These are phyloP conservation scores for Kodamaea neixiangensis DNA, from an alignment of 805 yeast genomes.

Conservation along the genomic window DNA sequence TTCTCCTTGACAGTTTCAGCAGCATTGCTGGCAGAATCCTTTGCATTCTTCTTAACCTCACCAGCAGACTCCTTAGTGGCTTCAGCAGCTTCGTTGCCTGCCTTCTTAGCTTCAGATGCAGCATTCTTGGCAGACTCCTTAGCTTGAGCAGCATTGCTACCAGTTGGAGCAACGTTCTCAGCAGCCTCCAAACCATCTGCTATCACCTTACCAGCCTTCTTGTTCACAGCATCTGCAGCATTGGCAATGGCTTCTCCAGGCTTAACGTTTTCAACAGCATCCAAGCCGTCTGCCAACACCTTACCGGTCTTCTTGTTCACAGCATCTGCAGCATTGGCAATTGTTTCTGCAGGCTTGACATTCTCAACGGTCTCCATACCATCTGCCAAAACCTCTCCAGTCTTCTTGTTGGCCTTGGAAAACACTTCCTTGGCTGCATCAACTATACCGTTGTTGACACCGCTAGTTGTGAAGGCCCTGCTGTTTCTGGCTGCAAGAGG, in stretches of 20 bases:
- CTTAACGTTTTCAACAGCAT: conserved; percentile 32
- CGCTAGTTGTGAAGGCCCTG: conserved; percentile 24
- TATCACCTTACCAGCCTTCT: conserved; percentile 42
- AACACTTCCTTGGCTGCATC: conserved; percentile 40
- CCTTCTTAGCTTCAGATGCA: conserved; percentile 30
- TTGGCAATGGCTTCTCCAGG: conserved; percentile 22
- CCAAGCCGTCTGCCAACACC: conserved; percentile 40
- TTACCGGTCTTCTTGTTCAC: conserved; percentile 41
- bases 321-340: conserved; percentile 24
- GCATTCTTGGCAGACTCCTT: conserved; percentile 27
- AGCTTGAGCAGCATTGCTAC: conserved; percentile 25
- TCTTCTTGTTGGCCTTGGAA: conserved; percentile 33
- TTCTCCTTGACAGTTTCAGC: neutral
- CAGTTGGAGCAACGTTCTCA: conserved; percentile 24
- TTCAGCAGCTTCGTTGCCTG: conserved; percentile 14
- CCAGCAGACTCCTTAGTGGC: conserved; percentile 8
- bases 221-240: conserved; percentile 28
- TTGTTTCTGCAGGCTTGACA: conserved; percentile 20
- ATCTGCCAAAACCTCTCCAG: conserved; percentile 43
- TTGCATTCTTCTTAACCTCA: neutral
- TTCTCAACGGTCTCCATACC: conserved; percentile 40
- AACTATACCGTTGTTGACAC: conserved; percentile 25
- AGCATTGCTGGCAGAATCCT: conserved; percentile 2
- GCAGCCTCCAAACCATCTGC: conserved; percentile 45
- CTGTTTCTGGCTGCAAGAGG: conserved; percentile 20